Evolutionary conservation across 2,329 filamentous ascomycete genomes (phyloP).

Genomic region (Cordyceps farinosa): DNA sequence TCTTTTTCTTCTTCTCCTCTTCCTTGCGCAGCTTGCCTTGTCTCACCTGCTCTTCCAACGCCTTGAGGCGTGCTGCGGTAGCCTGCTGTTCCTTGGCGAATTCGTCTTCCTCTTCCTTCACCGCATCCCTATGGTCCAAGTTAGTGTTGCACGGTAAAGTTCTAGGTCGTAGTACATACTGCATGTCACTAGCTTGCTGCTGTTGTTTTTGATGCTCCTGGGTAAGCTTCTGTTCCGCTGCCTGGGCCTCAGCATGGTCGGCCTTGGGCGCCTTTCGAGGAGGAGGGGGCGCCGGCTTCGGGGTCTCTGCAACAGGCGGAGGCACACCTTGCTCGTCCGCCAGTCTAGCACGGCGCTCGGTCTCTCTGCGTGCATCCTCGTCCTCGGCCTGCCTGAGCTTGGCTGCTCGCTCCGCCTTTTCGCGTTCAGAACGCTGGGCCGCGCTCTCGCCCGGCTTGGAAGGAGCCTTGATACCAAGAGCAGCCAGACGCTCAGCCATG

Average conservation of each 20-base stretch:
- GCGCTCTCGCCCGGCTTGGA: constrained; percentile 75
- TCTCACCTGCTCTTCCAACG: constrained; percentile 88
- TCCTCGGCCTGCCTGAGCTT: constrained; percentile 88
- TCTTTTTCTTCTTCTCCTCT: constrained; percentile 89
- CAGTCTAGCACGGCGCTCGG: constrained; percentile 78
- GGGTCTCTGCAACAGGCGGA: constrained; percentile 45
- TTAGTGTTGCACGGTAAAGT: constrained; percentile 24
- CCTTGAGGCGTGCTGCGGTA: constrained; percentile 76
- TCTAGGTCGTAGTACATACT: constrained; percentile 60
- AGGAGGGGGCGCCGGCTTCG: constrained; percentile 70
- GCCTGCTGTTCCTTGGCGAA: constrained; percentile 76
- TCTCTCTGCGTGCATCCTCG: constrained; percentile 83
- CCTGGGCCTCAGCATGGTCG: constrained; percentile 56
- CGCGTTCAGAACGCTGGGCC: constrained; percentile 81
- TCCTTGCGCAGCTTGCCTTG: constrained; percentile 94
- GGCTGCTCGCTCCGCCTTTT: constrained; percentile 81
- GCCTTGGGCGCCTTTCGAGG: constrained; percentile 64
- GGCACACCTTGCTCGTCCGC: constrained; percentile 70
- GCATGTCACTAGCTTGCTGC: constrained; percentile 68
- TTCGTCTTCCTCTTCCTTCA: constrained; percentile 73
- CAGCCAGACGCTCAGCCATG: constrained; percentile 93
- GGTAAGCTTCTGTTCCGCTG: constrained; percentile 62
- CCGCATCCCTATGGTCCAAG: constrained; percentile 58
- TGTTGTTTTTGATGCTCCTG: constrained; percentile 75
- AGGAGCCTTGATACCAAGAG: constrained; percentile 83